Percentiles rank a stretch among this genome's conserved stretches.
phyloP scores from a whole-genome alignment of 2,329 filamentous ascomycete species.

The Phaeophleospora eucalypticola region DNA sequence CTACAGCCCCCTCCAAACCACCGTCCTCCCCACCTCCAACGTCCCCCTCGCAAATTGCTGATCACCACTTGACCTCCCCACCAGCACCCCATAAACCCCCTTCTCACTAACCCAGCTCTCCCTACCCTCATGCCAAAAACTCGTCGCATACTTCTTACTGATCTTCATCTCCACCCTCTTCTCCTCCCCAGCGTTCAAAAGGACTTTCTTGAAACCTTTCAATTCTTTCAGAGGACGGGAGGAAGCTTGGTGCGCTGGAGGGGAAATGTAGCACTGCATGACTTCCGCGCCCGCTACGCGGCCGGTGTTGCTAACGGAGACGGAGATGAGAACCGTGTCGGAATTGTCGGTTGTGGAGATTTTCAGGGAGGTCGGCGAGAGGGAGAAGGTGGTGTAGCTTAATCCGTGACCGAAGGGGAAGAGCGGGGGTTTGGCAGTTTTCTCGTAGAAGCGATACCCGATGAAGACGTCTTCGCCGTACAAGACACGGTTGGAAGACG shows the following conservation, averaged over 20 bases:
- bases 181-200: slow-evolving; percentile 54
- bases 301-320: slow-evolving; percentile 56
- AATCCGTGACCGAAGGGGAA: slow-evolving; percentile 78
- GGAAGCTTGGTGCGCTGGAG: slow-evolving; percentile 61
- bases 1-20: slow-evolving; percentile 62
- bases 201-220: slow-evolving; percentile 64
- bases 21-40: slow-evolving; percentile 58
- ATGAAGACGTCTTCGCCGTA: slow-evolving; percentile 72
- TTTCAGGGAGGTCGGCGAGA: slow-evolving; percentile 49
- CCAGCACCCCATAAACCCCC: slow-evolving; percentile 61
- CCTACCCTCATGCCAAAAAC: slow-evolving; percentile 67
- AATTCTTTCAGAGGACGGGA: slow-evolving; percentile 65
- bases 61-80: slow-evolving; percentile 56
- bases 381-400: slow-evolving; percentile 69
- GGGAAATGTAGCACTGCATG: slow-evolving; percentile 65
- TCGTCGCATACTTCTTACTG: slow-evolving; percentile 60
- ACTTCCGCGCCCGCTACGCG: slow-evolving; percentile 56
- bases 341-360: slow-evolving; percentile 47
- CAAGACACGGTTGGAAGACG: slow-evolving; percentile 52
- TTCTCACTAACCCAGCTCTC: slow-evolving; percentile 63
- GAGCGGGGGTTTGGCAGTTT: slow-evolving; percentile 53
- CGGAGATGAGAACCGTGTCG: slow-evolving; percentile 46
- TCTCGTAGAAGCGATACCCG: slow-evolving; percentile 70
- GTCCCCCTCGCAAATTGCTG: slow-evolving; percentile 48
- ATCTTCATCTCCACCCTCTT: slow-evolving; percentile 55